A percentile compares a stretch with the other conserved stretches of the same genome.
Evolutionary conservation across 768 basidiomycete genomes (phyloP).

Genomic region (Boletus subparvulus): DNA sequence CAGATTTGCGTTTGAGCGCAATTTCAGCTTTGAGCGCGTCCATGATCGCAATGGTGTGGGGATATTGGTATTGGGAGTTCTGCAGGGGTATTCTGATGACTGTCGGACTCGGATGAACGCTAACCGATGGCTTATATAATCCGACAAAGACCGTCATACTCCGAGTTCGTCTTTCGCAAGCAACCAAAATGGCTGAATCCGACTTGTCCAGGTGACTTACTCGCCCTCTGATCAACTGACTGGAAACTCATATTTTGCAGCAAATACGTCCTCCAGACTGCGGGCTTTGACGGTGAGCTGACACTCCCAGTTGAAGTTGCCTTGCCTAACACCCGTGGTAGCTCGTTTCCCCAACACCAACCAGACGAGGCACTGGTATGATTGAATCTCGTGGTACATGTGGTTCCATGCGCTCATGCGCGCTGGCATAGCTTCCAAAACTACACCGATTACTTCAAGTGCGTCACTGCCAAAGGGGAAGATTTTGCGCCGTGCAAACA

Average conservation of each 20-base stretch:
- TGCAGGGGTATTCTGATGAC: neutral
- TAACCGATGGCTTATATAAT: constrained; percentile 24
- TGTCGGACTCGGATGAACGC: too few relatives aligned
- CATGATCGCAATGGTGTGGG: constrained; percentile 46
- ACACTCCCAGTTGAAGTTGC: neutral
- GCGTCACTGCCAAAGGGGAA: constrained; percentile 94
- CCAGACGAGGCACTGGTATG: constrained; percentile 95
- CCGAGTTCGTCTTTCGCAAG: constrained; percentile 38
- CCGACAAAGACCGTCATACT: constrained; percentile 36
- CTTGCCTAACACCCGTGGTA: constrained; percentile 32
- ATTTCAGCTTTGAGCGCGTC: constrained; percentile 90
- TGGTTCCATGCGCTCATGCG: neutral
- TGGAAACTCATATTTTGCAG: constrained; percentile 39
- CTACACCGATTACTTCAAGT: constrained; percentile 99
- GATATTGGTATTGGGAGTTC: neutral
- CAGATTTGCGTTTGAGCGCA: constrained; percentile 78
- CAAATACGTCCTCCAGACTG: constrained; percentile 91
- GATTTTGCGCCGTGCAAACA: constrained; percentile 99
- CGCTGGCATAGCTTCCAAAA: constrained; percentile 74
- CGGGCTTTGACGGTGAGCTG: constrained; percentile 82
- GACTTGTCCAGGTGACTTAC: constrained; percentile 53
- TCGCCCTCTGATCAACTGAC: neutral
- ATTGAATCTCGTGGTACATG: constrained; percentile 2
- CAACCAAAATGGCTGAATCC: constrained; percentile 59
- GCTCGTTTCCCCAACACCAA: constrained; percentile 90